A percentile compares a stretch with the other conserved stretches of the same genome.
These are phyloP conservation scores for Diaporthe aspalathi DNA, from an alignment of 2,329 filamentous ascomycete species.

Conservation along the genomic window DNA sequence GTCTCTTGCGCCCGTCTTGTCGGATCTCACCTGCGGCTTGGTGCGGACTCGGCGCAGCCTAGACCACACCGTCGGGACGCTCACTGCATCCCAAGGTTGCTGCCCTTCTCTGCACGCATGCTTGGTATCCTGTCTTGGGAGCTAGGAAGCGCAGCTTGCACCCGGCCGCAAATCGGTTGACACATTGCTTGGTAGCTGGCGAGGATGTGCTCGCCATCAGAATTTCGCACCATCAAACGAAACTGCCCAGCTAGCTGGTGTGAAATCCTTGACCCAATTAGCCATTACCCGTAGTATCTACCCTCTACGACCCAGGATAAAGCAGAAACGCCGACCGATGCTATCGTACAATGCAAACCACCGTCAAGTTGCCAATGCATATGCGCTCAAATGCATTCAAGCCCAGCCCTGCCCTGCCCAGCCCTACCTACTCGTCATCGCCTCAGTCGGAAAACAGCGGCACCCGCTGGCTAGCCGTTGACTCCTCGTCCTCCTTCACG, in stretches of 20 bases:
- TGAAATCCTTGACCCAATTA: constrained; percentile 20
- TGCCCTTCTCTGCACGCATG: background rate
- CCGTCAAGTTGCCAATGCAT: background rate
- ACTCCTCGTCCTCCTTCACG: constrained; percentile 72
- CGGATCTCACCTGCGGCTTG: background rate
- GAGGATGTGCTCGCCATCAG: background rate
- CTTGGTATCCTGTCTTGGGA: background rate
- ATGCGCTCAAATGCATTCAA: constrained; percentile 1
- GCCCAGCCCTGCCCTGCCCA: too few relatives aligned
- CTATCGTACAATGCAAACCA: constrained; percentile 31
- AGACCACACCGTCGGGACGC: constrained; percentile 19
- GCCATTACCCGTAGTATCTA: background rate
- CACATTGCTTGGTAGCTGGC: background rate
- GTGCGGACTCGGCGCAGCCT: constrained; percentile 12
- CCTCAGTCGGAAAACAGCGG: constrained; percentile 8
- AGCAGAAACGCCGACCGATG: constrained; percentile 14
- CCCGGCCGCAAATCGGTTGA: constrained; percentile 1
- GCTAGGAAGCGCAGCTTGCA: background rate
- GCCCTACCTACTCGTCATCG: constrained; percentile 3
- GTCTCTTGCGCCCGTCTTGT: background rate
- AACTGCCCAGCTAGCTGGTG: background rate
- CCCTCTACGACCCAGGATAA: background rate
- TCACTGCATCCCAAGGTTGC: background rate
- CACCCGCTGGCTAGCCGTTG: constrained; percentile 68
- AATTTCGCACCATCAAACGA: background rate